phyloP scores from a whole-genome alignment of 2,329 filamentous ascomycete species.

The Aspergillus hortae region DNA sequence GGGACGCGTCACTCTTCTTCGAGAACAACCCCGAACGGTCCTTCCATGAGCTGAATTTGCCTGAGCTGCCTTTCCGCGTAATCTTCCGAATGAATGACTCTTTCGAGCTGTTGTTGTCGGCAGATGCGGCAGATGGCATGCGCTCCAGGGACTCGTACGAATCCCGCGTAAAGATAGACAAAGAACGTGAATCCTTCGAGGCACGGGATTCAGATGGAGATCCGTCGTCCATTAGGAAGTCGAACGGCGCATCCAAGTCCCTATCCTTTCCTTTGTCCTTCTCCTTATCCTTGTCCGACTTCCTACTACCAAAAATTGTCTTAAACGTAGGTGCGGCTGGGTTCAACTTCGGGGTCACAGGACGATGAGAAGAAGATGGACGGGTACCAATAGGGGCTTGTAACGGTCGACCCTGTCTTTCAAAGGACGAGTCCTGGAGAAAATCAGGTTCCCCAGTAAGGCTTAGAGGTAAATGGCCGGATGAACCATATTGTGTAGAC shows the following conservation, averaged over 20 bases:
- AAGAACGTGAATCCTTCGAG: conserved; percentile 43
- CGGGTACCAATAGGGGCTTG: conserved; percentile 76
- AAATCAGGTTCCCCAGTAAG: conserved; percentile 50
- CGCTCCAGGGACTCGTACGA: conserved; percentile 48
- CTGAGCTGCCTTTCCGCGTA: conserved; percentile 48
- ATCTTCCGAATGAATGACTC: conserved; percentile 52
- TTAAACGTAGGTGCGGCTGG: conserved; percentile 88
- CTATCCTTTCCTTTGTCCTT: conserved; percentile 34
- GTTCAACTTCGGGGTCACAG: conserved; percentile 65
- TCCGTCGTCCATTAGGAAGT: conserved; percentile 32
- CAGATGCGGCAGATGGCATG: conserved; percentile 40
- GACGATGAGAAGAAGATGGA: conserved; percentile 58
- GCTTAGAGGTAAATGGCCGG: conserved; percentile 58
- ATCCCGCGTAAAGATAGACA: conserved; percentile 44
- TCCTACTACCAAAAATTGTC: conserved; percentile 59
- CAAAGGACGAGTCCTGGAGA: conserved; percentile 44
- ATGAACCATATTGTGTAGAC: conserved; percentile 73
- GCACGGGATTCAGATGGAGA: conserved; percentile 45
- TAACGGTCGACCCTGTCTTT: conserved; percentile 48
- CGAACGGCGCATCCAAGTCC: conserved; percentile 28
- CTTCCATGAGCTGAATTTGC: conserved; percentile 53
- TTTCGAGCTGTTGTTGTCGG: conserved; percentile 40
- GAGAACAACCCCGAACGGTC: conserved; percentile 47
- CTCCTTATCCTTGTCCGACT: conserved; percentile 45
- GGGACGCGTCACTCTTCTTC: conserved; percentile 42